These are phyloP conservation scores for Bisporella sp. DNA, from an alignment of 2,329 filamentous ascomycete species.

Conservation along the genomic window DNA sequence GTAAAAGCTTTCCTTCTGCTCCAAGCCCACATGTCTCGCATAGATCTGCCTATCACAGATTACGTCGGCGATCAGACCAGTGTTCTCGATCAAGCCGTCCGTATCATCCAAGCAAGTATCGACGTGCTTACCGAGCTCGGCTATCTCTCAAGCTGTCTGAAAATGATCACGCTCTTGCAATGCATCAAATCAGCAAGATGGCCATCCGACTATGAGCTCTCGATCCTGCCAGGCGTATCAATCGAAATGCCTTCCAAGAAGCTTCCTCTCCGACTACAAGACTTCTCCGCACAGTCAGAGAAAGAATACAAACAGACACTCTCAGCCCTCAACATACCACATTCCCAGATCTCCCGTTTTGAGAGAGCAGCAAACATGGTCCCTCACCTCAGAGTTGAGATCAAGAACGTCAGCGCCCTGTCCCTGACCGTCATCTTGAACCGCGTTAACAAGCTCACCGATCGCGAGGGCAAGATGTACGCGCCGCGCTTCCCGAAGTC, in stretches of 20 bases:
- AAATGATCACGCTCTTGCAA: conserved; percentile 82
- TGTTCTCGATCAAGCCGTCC: conserved; percentile 91
- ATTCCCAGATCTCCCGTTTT: conserved; percentile 27
- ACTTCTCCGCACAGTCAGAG: conserved; percentile 22
- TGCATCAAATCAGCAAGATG: conserved; percentile 89
- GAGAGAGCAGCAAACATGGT: conserved; percentile 56
- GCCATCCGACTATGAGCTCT: conserved; percentile 73
- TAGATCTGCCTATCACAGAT: conserved; percentile 89
- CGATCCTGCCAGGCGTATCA: conserved; percentile 69
- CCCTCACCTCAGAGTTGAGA: conserved; percentile 59
- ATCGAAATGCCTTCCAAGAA: conserved; percentile 24
- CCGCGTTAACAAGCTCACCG: conserved; percentile 58
- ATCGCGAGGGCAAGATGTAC: conserved; percentile 68
- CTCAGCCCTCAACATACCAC: conserved; percentile 43
- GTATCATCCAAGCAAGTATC: conserved; percentile 92
- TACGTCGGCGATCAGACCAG: conserved; percentile 90
- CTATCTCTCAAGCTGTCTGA: conserved; percentile 66
- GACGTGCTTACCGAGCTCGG: conserved; percentile 91
- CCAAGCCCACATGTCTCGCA: conserved; percentile 90
- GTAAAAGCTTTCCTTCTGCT: conserved; percentile 92
- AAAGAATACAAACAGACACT: conserved; percentile 36
- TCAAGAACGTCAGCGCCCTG: conserved; percentile 53
- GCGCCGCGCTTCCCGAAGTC: conserved; percentile 89
- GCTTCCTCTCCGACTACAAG: conserved; percentile 27
- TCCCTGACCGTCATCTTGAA: conserved; percentile 57